A percentile compares a stretch with the other conserved stretches of the same genome.
Conservation (phyloP, 139 green algal genomes). For the Chloropicon primus region DNA sequence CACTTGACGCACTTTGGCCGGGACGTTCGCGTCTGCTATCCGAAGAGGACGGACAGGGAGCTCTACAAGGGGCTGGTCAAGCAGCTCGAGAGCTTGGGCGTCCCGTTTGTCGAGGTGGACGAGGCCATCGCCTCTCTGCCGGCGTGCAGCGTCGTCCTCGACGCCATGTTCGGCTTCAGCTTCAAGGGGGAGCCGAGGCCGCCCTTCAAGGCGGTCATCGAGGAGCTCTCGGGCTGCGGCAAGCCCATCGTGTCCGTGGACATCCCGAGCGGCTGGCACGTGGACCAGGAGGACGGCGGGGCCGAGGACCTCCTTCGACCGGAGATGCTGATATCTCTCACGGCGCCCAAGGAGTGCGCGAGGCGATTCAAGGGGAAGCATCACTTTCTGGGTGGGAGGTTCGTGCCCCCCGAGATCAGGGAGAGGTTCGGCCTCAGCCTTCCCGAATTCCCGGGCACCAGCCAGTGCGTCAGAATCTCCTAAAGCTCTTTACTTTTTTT, state of each 20-base stretch:
- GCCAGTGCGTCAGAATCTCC: conserved; percentile 42
- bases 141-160: conserved; percentile 64
- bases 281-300: conserved; percentile 10
- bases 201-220: conserved; percentile 76
- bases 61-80: not conserved
- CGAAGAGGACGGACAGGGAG: conserved; percentile 15
- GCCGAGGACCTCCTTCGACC: not conserved
- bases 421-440: conserved; percentile 30
- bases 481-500: not conserved
- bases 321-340: conserved; percentile 51
- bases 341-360: conserved; percentile 77
- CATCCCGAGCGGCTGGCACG: conserved; percentile 66
- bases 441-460: conserved; percentile 55
- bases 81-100: conserved; percentile 28
- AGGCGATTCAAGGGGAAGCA: conserved; percentile 55
- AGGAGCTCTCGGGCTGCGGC: conserved; percentile 20
- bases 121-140: conserved; percentile 24
- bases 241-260: conserved; percentile 12
- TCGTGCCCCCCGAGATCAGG: conserved; percentile 64
- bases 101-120: conserved; percentile 47
- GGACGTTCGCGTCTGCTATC: conserved; percentile 29
- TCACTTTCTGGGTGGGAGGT: conserved; percentile 90
- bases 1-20: conserved; percentile 90
- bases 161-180: conserved; percentile 94
- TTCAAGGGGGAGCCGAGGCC: conserved; percentile 75